Evolutionary conservation across 1,284 basidiomycete species (phyloP), one percentile per base, ranked within the genome.

Genomic region (Austroboletus rostrupii): DNA sequence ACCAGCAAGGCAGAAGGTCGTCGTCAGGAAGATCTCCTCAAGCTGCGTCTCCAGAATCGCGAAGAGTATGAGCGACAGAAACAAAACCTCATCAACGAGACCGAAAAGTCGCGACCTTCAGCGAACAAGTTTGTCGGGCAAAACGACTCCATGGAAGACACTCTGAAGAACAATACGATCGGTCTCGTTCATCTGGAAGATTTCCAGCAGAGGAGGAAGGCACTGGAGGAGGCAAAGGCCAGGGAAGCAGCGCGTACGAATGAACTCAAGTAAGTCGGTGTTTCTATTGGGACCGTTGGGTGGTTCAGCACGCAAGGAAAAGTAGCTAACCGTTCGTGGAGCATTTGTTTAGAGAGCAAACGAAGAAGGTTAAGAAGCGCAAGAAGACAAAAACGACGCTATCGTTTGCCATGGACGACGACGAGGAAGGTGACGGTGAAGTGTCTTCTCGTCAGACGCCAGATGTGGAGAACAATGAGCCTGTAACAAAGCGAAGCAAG

Each of bases 141-240:
- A 69, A 86, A 92, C 69, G 96, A 98, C 66, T 92, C 89, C 5
- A 85, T 98, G 76, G 96, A 98, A 67, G 97, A 99, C 52, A 81
- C 82, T 12, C 78, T 99, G 46, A 98, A 97, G 75, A 82, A 93
- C 62, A 88, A 80, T 44, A 99, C 97, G 0, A 84, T 99, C 50
- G 97, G 97, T 59, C 80, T 99, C 14, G 95, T 99, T 2, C 83
- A 80, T 53, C 78, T 98, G 9, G 90, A 96, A 61, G 97, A 98
- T 43, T 99, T 99, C 60, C 89, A 92, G 66, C 85, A 90, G 68
- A 84, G 80, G 59, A 77, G 92, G 51, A 90, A 92, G 59, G 91
- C 90, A 60, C 72, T 99, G 4, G 94, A 98, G 65, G 97, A 99
- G 68, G 86, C 88, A 42, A 94, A 94, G 66, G 84, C 90, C 21